Evolutionary conservation across 495 filamentous ascomycete species (phyloP).

Genomic region (Tuber umbilicatum): DNA sequence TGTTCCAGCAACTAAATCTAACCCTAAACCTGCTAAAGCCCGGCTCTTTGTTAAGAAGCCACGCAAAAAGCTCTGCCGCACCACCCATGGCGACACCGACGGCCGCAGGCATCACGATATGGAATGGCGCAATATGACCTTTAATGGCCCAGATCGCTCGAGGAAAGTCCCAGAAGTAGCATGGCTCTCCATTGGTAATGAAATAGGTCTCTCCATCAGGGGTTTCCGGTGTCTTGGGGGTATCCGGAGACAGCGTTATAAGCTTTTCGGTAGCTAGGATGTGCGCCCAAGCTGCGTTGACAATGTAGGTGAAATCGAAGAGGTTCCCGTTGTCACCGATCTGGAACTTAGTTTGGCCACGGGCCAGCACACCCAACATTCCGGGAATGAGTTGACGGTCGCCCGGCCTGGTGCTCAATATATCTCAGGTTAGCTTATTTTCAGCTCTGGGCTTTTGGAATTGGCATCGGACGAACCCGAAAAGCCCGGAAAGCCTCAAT

Average conservation of each 20-base stretch:
- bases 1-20: slow-evolving; percentile 70
- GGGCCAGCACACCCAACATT: slow-evolving; percentile 59
- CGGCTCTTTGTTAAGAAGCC: slow-evolving; percentile 63
- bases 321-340: slow-evolving; percentile 83
- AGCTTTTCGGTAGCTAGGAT: slow-evolving; percentile 67
- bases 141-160: slow-evolving; percentile 71
- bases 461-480: slow-evolving; percentile 50
- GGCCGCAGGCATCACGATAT: slow-evolving; percentile 57
- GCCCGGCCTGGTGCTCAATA: slow-evolving; percentile 42
- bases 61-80: slow-evolving; percentile 62
- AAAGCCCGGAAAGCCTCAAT: slow-evolving; percentile 82
- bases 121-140: slow-evolving; percentile 57
- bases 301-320: slow-evolving; percentile 78
- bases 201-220: slow-evolving; percentile 94
- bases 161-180: slow-evolving; percentile 95
- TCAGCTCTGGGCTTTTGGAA: background rate
- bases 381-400: slow-evolving; percentile 61
- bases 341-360: slow-evolving; percentile 68
- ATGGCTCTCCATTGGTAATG: slow-evolving; percentile 83
- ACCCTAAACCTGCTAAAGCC: slow-evolving; percentile 69
- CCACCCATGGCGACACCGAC: slow-evolving; percentile 60
- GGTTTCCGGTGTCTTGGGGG: slow-evolving; percentile 58
- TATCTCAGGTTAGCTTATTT: slow-evolving; percentile 37
- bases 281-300: slow-evolving; percentile 70
- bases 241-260: slow-evolving; percentile 51